A percentile compares a stretch with the other conserved stretches of the same genome.
These are phyloP conservation scores for Aspergillus sp. DNA, from an alignment of 2,329 filamentous ascomycete species.

Conservation along the genomic window DNA sequence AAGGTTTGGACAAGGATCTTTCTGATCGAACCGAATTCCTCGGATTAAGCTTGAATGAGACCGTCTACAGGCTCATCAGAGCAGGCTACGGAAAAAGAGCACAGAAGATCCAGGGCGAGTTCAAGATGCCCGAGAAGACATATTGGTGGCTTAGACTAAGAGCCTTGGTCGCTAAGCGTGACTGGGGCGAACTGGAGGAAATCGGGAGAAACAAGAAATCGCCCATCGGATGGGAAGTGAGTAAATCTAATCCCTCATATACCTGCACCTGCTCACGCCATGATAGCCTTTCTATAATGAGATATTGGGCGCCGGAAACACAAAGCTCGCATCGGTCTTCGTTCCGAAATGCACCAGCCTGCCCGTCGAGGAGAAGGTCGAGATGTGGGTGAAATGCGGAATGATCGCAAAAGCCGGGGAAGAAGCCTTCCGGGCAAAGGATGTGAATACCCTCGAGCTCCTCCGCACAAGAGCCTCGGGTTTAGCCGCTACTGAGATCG, in stretches of 20 bases:
- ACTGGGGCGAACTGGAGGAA: conserved; percentile 92
- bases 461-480: conserved; percentile 72
- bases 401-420: conserved; percentile 85
- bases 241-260: conserved; percentile 29
- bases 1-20: conserved; percentile 80
- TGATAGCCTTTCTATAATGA: conserved; percentile 87
- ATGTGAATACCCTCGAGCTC: conserved; percentile 70
- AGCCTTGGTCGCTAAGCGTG: conserved; percentile 82
- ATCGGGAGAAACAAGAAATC: conserved; percentile 71
- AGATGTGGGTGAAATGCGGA: conserved; percentile 97
- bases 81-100: conserved; percentile 80
- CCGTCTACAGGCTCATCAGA: conserved; percentile 81
- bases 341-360: conserved; percentile 81
- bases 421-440: conserved; percentile 80
- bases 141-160: conserved; percentile 84
- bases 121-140: conserved; percentile 87
- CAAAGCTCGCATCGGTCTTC: conserved; percentile 77
- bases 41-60: conserved; percentile 85
- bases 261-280: conserved; percentile 27
- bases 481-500: conserved; percentile 72
- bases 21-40: conserved; percentile 62
- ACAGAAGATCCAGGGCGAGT: conserved; percentile 84
- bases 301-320: conserved; percentile 82
- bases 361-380: conserved; percentile 66
- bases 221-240: conserved; percentile 93